A percentile compares a stretch with the other conserved stretches of the same genome.
phyloP scores from a whole-genome alignment of 2,329 filamentous ascomycete species.

The Chaetomium sp. region DNA sequence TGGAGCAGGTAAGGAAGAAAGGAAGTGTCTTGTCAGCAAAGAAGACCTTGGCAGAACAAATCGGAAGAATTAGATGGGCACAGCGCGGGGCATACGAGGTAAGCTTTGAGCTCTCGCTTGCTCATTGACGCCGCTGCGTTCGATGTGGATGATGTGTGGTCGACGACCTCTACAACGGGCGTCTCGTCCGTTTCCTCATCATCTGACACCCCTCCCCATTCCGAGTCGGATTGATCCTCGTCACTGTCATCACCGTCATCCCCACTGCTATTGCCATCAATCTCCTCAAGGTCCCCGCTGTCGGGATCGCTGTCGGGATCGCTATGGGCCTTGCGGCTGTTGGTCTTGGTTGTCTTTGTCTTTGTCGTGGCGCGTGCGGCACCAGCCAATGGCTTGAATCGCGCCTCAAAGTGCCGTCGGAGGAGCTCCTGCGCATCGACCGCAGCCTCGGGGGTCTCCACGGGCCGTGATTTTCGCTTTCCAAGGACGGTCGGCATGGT shows the following conservation, averaged over 20 bases:
- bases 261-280: slow-evolving; percentile 15
- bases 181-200: slow-evolving; percentile 27
- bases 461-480: slow-evolving; percentile 41
- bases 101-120: slow-evolving; percentile 67
- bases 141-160: slow-evolving; percentile 43
- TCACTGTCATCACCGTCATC: slow-evolving; percentile 20
- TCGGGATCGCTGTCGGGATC: slow-evolving; percentile 16
- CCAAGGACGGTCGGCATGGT: slow-evolving; percentile 41
- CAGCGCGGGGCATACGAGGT: slow-evolving; percentile 52
- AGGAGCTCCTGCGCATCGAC: slow-evolving; percentile 68
- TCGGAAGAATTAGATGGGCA: neutral
- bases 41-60: neutral
- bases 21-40: slow-evolving; percentile 5
- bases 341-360: slow-evolving; percentile 25
- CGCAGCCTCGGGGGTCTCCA: slow-evolving; percentile 22
- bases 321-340: slow-evolving; percentile 19
- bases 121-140: slow-evolving; percentile 41
- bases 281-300: slow-evolving; percentile 22
- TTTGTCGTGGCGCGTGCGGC: slow-evolving; percentile 23
- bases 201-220: slow-evolving; percentile 12
- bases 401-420: slow-evolving; percentile 77
- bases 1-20: slow-evolving; percentile 19
- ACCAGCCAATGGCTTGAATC: slow-evolving; percentile 65
- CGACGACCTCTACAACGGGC: slow-evolving; percentile 52
- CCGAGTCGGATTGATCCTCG: slow-evolving; percentile 3